These are phyloP conservation scores for Termitomyces sp. DNA, from an alignment of 768 basidiomycete species.

Conservation along the genomic window DNA sequence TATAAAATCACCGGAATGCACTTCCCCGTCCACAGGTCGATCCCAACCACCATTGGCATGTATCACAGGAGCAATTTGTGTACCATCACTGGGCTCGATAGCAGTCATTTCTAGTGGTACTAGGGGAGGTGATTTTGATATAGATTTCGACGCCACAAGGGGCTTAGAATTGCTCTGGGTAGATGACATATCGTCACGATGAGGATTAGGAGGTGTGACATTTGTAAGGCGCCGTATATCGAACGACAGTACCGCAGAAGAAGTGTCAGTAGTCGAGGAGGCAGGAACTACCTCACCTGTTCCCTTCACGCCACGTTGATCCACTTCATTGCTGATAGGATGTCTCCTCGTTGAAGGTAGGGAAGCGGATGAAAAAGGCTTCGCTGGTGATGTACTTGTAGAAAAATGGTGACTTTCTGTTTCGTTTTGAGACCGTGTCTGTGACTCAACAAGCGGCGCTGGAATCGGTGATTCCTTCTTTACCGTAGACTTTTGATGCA, in stretches of 20 bases:
- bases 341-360: neutral
- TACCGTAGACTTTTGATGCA: neutral
- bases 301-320: neutral
- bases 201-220: neutral
- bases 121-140: neutral
- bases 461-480: conserved; percentile 1
- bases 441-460: neutral
- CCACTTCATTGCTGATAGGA: neutral
- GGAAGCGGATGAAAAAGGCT: neutral
- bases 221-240: neutral
- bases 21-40: conserved; percentile 10
- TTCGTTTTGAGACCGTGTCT: neutral
- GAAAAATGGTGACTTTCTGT: neutral
- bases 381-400: neutral
- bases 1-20: neutral
- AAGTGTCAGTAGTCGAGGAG: neutral
- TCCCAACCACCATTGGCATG: conserved; percentile 9
- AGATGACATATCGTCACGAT: neutral
- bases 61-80: conserved; percentile 10
- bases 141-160: neutral
- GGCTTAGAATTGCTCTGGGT: neutral
- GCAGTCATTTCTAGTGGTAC: neutral
- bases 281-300: neutral
- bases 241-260: neutral
- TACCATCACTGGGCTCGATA: neutral